phyloP scores from a whole-genome alignment of 768 basidiomycete genomes.

The Leccinum fibrillosum region DNA sequence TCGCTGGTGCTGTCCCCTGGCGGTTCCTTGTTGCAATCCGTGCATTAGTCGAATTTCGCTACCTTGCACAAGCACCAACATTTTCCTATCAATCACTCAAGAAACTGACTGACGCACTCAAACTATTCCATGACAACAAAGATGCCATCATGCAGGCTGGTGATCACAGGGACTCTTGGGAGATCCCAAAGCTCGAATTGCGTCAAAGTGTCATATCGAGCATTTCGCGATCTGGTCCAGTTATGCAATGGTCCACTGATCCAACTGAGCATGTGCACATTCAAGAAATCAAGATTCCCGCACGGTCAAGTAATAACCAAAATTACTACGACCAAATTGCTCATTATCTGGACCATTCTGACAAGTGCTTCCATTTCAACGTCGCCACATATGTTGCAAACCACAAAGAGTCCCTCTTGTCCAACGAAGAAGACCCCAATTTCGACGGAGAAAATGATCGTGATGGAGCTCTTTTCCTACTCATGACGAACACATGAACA shows the following conservation, averaged over 20 bases:
- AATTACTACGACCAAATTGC: not conserved
- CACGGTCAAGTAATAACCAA: not conserved
- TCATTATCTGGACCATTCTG: not conserved
- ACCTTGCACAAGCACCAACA: not conserved
- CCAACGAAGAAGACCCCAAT: not conserved
- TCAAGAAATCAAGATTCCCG: not conserved
- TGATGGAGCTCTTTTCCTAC: not conserved
- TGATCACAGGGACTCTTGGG: not conserved
- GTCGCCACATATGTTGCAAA: not conserved
- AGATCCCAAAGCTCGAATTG: not conserved
- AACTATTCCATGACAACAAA: not conserved
- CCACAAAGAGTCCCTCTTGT: not conserved
- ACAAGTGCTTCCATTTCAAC: slow-evolving; percentile 3
- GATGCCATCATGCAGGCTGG: not conserved
- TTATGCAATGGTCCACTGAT: not conserved
- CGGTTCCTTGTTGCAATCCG: not conserved
- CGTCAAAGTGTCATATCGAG: not conserved
- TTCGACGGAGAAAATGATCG: not conserved
- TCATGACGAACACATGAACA: not conserved
- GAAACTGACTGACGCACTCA: not conserved
- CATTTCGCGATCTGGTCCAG: not conserved
- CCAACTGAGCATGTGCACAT: not conserved
- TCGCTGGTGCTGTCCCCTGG: not conserved
- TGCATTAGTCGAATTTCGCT: not conserved
- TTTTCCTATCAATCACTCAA: not conserved